Conservation (phyloP, 2,329 filamentous ascomycete species). For the Claviceps pazoutovae region DNA sequence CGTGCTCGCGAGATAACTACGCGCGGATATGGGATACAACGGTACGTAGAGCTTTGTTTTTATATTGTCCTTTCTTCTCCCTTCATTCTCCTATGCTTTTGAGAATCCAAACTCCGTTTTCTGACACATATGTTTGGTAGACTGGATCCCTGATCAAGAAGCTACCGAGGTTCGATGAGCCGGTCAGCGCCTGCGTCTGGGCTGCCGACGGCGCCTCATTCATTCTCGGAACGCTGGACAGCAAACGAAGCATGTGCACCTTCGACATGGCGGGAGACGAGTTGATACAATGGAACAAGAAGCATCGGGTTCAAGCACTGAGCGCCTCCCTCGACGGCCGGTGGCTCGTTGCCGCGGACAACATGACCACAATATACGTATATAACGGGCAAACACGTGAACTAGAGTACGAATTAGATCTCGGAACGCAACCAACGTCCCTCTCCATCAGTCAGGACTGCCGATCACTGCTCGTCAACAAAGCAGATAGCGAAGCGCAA, state of each 20-base stretch:
- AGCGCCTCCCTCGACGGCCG: slow-evolving; percentile 70
- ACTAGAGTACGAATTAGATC: slow-evolving; percentile 58
- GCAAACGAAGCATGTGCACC: slow-evolving; percentile 49
- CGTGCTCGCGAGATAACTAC: slow-evolving; percentile 61
- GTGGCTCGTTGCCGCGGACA: slow-evolving; percentile 66
- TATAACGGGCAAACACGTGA: slow-evolving; percentile 68
- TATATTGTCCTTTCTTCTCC: too few relatives aligned
- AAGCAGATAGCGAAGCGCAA: slow-evolving; percentile 61
- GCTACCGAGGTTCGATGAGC: slow-evolving; percentile 61
- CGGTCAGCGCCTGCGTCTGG: slow-evolving; percentile 87
- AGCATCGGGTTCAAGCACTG: slow-evolving; percentile 69
- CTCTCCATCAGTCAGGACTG: slow-evolving; percentile 73
- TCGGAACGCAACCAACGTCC: slow-evolving; percentile 56
- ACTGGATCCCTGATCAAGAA: slow-evolving; percentile 48
- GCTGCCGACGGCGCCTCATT: slow-evolving; percentile 63
- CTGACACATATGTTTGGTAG: slow-evolving; percentile 22
- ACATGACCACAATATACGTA: slow-evolving; percentile 57
- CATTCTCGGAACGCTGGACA: slow-evolving; percentile 65
- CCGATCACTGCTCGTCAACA: slow-evolving; percentile 68
- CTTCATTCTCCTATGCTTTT: too few relatives aligned
- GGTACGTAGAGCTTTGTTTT: slow-evolving; percentile 29
- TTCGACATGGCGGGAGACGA: slow-evolving; percentile 53
- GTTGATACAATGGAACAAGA: slow-evolving; percentile 51
- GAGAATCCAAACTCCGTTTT: not conserved
- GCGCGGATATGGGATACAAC: slow-evolving; percentile 63